phyloP scores from a whole-genome alignment of 805 yeast species.

The Kuraishia ogatae region DNA sequence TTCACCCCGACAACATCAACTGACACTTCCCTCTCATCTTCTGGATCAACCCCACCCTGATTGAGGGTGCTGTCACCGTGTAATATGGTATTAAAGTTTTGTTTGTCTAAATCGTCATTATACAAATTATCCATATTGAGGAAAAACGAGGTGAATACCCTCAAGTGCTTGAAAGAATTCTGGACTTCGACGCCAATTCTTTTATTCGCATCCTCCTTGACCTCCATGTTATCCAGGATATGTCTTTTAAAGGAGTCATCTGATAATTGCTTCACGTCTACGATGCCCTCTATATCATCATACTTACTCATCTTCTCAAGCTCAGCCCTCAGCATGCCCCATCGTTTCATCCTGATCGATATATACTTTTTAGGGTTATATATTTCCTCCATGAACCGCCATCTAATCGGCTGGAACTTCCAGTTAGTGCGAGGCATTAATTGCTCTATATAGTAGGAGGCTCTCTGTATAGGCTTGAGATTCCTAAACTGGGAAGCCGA shows the following conservation, averaged over 20 bases:
- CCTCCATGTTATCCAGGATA: conserved; percentile 11
- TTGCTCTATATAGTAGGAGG: conserved; percentile 10
- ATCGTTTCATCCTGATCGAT: conserved; percentile 15
- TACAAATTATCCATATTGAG: conserved; percentile 8
- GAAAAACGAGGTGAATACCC: conserved; percentile 16
- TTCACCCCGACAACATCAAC: background rate
- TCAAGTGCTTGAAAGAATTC: conserved; percentile 16
- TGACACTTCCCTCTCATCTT: background rate
- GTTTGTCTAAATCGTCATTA: conserved; percentile 2
- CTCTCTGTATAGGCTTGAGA: conserved; percentile 9
- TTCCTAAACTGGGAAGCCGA: conserved; percentile 8
- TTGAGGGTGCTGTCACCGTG: background rate
- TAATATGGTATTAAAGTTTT: background rate
- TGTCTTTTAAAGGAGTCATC: conserved; percentile 13
- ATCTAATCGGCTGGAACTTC: conserved; percentile 18
- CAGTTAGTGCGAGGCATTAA: conserved; percentile 14
- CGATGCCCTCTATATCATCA: background rate
- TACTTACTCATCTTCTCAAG: background rate
- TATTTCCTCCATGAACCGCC: conserved; percentile 19
- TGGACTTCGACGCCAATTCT: conserved; percentile 15
- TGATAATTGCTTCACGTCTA: conserved; percentile 10
- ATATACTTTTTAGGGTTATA: conserved; percentile 18
- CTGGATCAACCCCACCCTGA: background rate
- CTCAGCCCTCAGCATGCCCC: conserved; percentile 13
- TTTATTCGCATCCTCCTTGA: conserved; percentile 15